A percentile compares a stretch with the other conserved stretches of the same genome.
These are phyloP conservation scores for Neocucurbitaria cava DNA, from an alignment of 2,329 filamentous ascomycete genomes.

Conservation along the genomic window DNA sequence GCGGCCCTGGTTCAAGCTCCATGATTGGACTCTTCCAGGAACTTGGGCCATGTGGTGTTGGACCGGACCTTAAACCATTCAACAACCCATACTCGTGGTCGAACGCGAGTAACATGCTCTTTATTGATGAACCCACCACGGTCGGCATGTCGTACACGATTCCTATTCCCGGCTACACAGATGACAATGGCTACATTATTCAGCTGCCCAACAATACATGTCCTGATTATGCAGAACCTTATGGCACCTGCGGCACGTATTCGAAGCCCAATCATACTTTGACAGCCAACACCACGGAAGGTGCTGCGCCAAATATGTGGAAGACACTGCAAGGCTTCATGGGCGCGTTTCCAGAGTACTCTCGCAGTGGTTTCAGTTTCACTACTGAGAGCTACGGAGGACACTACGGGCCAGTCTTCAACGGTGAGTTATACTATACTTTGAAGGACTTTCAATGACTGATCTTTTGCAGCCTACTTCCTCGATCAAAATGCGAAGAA, in stretches of 20 bases:
- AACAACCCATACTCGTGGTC: slow-evolving; percentile 71
- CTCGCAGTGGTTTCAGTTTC: slow-evolving; percentile 60
- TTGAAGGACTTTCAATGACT: slow-evolving; percentile 37
- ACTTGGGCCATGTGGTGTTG: slow-evolving; percentile 62
- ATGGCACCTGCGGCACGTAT: slow-evolving; percentile 62
- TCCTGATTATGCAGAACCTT: slow-evolving; percentile 56
- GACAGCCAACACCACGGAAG: slow-evolving; percentile 60
- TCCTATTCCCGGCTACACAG: slow-evolving; percentile 51
- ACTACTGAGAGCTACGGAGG: slow-evolving; percentile 65
- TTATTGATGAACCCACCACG: slow-evolving; percentile 71
- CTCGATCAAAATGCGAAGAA: slow-evolving; percentile 55
- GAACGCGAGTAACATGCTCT: slow-evolving; percentile 70
- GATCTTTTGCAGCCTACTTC: slow-evolving; percentile 48
- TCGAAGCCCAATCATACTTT: slow-evolving; percentile 58
- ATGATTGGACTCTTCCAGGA: slow-evolving; percentile 64
- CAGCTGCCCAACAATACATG: slow-evolving; percentile 56
- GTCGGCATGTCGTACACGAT: slow-evolving; percentile 65
- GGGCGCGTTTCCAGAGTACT: slow-evolving; percentile 62
- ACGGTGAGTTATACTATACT: slow-evolving; percentile 48
- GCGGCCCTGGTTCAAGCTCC: slow-evolving; percentile 64
- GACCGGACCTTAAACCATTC: slow-evolving; percentile 54
- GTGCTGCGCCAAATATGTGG: slow-evolving; percentile 66
- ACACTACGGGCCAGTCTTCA: slow-evolving; percentile 65
- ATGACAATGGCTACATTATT: slow-evolving; percentile 50
- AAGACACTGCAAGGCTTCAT: slow-evolving; percentile 68